A percentile compares a stretch with the other conserved stretches of the same genome.
Evolutionary conservation across 169 alveolate species (phyloP).

Genomic region (Eimeria sp.): DNA sequence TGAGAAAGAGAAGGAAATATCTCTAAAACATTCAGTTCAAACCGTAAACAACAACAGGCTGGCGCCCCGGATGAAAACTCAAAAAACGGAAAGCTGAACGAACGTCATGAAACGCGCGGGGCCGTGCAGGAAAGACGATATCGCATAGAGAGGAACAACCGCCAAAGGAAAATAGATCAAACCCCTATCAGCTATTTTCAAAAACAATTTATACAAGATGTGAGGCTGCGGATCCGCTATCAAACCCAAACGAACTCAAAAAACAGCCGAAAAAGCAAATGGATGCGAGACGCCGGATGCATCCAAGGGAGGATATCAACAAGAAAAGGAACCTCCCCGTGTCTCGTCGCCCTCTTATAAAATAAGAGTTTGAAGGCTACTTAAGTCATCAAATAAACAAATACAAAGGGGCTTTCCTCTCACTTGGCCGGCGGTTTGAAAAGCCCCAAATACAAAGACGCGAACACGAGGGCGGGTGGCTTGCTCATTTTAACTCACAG

Average conservation of each 20-base stretch:
- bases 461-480: background rate
- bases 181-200: background rate
- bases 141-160: background rate
- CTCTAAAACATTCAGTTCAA: background rate
- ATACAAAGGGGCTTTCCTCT: background rate
- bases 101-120: background rate
- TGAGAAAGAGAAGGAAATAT: background rate
- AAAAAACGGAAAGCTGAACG: background rate
- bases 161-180: background rate
- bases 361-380: background rate
- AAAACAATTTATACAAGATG: background rate
- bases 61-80: background rate
- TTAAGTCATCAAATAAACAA: background rate
- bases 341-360: background rate
- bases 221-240: background rate
- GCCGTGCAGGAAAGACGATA: background rate
- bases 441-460: conserved; percentile 18
- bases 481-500: background rate
- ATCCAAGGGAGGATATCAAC: background rate
- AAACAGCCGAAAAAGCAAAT: background rate
- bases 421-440: background rate
- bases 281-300: background rate
- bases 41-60: background rate
- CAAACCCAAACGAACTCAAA: background rate
- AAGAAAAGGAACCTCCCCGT: background rate